phyloP scores from a whole-genome alignment of 2,329 filamentous ascomycete genomes.

The Apiospora kogelbergensis region DNA sequence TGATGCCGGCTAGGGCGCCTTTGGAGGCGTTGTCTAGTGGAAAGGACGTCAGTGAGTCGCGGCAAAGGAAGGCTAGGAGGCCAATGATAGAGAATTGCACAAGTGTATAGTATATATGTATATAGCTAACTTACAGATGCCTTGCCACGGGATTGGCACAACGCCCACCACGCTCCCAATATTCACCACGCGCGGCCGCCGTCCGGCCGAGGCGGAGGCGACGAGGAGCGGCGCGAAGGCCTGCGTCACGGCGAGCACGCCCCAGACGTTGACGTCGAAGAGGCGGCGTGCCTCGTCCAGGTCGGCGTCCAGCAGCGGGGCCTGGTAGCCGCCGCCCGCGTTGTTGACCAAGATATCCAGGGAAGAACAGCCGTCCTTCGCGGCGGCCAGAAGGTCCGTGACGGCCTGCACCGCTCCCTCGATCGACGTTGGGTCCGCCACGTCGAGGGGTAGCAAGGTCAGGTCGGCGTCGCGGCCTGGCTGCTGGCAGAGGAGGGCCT shows the following conservation, averaged over 20 bases:
- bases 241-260: conserved; percentile 37
- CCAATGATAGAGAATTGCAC: not conserved
- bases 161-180: conserved; percentile 38
- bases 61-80: not conserved
- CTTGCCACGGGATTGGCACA: conserved; percentile 34
- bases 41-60: not conserved
- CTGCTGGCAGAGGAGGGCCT: conserved; percentile 25
- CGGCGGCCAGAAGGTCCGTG: conserved; percentile 30
- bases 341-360: conserved; percentile 28
- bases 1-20: conserved; percentile 38
- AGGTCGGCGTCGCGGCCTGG: conserved; percentile 30
- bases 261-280: conserved; percentile 28
- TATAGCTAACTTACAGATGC: conserved; percentile 25
- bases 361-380: conserved; percentile 32
- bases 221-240: conserved; percentile 39
- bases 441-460: conserved; percentile 23
- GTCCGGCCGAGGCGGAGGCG: conserved; percentile 22
- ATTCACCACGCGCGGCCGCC: conserved; percentile 34
- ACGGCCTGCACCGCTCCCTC: conserved; percentile 16
- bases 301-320: conserved; percentile 34
- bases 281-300: conserved; percentile 25
- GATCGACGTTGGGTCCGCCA: conserved; percentile 24
- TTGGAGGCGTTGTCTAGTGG: conserved; percentile 41
- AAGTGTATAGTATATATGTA: not conserved
- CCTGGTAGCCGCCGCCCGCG: conserved; percentile 33